phyloP scores from a whole-genome alignment of 176 grass and related monocot genomes.

The Avena insularis region DNA sequence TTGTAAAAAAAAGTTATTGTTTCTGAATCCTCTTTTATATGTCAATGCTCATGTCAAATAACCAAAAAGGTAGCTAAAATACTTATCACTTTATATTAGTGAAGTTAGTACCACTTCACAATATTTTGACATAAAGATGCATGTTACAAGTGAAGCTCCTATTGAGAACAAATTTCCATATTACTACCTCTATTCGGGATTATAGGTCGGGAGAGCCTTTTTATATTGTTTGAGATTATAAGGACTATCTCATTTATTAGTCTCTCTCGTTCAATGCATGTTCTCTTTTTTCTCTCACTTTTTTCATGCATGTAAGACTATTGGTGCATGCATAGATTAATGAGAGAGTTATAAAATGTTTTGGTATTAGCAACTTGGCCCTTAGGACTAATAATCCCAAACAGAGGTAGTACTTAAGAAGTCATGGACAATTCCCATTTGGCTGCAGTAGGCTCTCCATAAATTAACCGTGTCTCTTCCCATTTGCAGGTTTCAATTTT shows the following conservation, averaged over 20 bases:
- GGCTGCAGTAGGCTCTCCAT: not conserved
- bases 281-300: no score
- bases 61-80: not conserved
- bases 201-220: no score
- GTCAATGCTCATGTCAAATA: not conserved
- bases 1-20: no score
- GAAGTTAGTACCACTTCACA: not conserved
- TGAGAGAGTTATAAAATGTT: no score
- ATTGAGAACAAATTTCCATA: not conserved
- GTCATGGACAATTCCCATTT: not conserved
- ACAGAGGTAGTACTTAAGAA: no score
- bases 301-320: no score
- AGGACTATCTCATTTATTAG: no score
- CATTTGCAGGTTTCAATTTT: constrained; percentile 19
- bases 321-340: no score
- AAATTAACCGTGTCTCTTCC: not conserved
- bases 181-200: not conserved
- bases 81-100: not conserved
- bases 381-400: no score
- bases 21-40: not conserved
- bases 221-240: no score
- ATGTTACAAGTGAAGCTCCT: not conserved
- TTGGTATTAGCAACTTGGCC: no score
- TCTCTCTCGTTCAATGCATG: no score
- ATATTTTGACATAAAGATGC: not conserved